Conservation (phyloP, 345 rosid genomes). For the Raphanus sativus region DNA sequence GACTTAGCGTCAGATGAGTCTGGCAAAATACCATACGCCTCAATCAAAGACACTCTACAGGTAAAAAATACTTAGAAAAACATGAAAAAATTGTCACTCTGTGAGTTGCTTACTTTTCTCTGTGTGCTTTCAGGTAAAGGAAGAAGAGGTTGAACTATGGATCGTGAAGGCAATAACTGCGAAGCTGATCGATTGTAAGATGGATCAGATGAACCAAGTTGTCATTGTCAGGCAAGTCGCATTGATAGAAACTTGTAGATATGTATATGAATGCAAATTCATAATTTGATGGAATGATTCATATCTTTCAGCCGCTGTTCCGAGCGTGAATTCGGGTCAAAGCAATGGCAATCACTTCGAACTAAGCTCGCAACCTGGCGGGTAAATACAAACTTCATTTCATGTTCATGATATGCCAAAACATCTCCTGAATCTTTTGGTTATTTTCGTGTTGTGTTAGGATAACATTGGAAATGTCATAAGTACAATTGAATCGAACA, state of each 20-base stretch:
- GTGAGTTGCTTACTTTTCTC: neutral
- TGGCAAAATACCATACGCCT: slow-evolving; percentile 70
- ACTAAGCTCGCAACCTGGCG: slow-evolving; percentile 75
- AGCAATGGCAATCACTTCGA: slow-evolving; percentile 74
- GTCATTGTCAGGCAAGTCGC: slow-evolving; percentile 68
- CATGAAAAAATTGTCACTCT: neutral
- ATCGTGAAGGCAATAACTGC: slow-evolving; percentile 86
- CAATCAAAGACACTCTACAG: slow-evolving; percentile 72
- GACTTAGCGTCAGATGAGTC: slow-evolving; percentile 78
- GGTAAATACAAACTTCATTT: slow-evolving; percentile 44
- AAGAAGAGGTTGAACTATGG: slow-evolving; percentile 87
- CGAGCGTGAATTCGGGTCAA: slow-evolving; percentile 73
- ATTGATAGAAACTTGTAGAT: neutral
- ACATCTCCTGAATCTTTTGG: neutral
- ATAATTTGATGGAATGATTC: slow-evolving; percentile 8
- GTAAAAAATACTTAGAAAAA: slow-evolving; percentile 34
- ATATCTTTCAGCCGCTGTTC: slow-evolving; percentile 60
- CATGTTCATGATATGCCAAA: neutral
- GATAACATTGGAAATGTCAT: slow-evolving; percentile 68
- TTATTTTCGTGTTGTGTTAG: slow-evolving; percentile 40
- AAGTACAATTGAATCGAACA: slow-evolving; percentile 81
- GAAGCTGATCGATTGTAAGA: slow-evolving; percentile 76
- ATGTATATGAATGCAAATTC: neutral
- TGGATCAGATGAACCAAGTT: slow-evolving; percentile 95
- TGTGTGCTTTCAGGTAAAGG: slow-evolving; percentile 59